A percentile compares a stretch with the other conserved stretches of the same genome.
These are phyloP conservation scores for Emmonsiellopsis sp. DNA, from an alignment of 2,329 filamentous ascomycete genomes.

Conservation along the genomic window DNA sequence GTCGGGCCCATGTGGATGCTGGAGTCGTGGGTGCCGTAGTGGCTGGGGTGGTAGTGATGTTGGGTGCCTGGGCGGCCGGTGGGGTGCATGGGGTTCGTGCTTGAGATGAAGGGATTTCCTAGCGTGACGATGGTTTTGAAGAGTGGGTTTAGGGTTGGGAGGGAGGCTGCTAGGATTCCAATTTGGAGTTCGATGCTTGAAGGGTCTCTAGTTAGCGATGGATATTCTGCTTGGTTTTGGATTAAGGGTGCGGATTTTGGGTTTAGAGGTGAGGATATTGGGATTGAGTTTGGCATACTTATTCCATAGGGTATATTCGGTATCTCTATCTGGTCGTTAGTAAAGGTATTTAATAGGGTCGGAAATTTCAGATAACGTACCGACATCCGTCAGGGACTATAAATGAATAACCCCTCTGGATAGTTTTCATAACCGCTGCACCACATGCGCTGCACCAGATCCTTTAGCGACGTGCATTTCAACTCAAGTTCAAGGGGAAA, in stretches of 20 bases:
- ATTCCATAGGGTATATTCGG: conserved; percentile 14
- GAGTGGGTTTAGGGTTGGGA: conserved; percentile 32
- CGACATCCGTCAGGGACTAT: conserved; percentile 26
- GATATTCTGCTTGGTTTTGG: background rate
- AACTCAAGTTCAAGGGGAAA: background rate
- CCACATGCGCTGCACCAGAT: conserved; percentile 26
- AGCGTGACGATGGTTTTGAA: conserved; percentile 15
- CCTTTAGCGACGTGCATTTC: too few relatives aligned
- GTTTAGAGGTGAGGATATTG: background rate
- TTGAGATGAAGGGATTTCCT: background rate
- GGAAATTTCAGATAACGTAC: conserved; percentile 12
- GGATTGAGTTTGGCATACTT: conserved; percentile 9
- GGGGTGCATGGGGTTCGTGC: background rate
- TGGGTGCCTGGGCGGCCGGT: conserved; percentile 1
- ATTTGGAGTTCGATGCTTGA: conserved; percentile 33
- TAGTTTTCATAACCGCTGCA: conserved; percentile 33
- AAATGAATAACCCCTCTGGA: conserved; percentile 28
- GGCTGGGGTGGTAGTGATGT: background rate
- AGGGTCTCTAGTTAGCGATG: background rate
- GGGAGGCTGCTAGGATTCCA: conserved; percentile 33
- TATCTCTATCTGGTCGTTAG: conserved; percentile 8
- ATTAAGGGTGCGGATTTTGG: background rate
- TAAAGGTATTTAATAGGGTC: background rate
- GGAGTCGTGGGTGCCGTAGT: background rate
- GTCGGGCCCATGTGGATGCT: conserved; percentile 3